Base-by-base conservation (phyloP, 495 filamentous ascomycete genomes). In the Pseudotulostoma volvatum region DNA sequence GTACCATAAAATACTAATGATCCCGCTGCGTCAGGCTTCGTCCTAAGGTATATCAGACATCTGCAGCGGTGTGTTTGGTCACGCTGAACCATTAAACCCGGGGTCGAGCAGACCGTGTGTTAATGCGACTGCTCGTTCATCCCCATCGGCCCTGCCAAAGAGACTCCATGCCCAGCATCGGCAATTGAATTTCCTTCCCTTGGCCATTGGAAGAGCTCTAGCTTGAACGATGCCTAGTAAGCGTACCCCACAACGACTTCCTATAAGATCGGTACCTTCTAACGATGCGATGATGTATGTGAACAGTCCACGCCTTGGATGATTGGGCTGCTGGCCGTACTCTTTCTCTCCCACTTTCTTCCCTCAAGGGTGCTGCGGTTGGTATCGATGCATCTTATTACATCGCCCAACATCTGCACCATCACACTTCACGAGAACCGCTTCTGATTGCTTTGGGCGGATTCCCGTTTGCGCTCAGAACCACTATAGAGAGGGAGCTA, bases 301-400 rank as follows among this genome's bases (percentile, higher is more conserved):
- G 37, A 45, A 50, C 50, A 77, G 71, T 78, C 51, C 68, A 64
- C 52, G 56, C 64, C 23, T 67, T 79, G 43, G 74, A 80, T 47
- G 65, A 66, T 34, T 78, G 74, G 74, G 56, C 52, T 38, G 55
- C 61, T 36, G 52, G 52, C 44, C 64, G 70, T 38, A 60, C 63
- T 40, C 66, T 71, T 38, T 64, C 63, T 21, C 66, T 73, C 36
- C 64, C 69, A 32, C 60, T 82, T 42, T 72, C 74, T 18, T 63
- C 68, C 32, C 66, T 94, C 41, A 76, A 80, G 50, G 81, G 75
- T 45, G 67, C 71, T 30, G 67, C 76, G 17, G 67, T 94, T 45
- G 85, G 77, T 45, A 78, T 99, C 46, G 92, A 99, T 64, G 90
- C 86, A 25, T 74, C 81, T 18, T 76, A 90, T 59, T 99, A 88